Evolutionary conservation across 2,329 filamentous ascomycete genomes (phyloP), one percentile per base, ranked within the genome.

Genomic region (Colletotrichum orchidophilum): DNA sequence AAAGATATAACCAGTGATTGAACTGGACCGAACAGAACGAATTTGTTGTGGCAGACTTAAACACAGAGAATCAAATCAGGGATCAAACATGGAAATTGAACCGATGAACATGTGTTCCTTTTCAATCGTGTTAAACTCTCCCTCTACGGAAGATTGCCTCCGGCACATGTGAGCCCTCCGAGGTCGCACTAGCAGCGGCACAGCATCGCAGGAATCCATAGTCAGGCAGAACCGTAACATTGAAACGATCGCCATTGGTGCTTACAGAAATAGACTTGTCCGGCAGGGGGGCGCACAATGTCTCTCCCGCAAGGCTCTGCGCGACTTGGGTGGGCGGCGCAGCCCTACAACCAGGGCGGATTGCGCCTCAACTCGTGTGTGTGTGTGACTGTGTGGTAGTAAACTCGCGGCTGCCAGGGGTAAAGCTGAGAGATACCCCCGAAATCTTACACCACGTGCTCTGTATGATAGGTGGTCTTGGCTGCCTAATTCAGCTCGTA

Each of bases 191-290:
- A 26, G n/a, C 49, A 52, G 49, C 49, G 60, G 60, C 60, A 35
- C 55, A 58, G 55, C 33, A 53, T 21, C 24, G 8, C 29, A 24
- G 49, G 46, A 54, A 33, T 49, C 60, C 60, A 39, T 46, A 54
- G 35, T 33, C 24, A 63, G 60, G 60, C 60, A 63, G 60, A 63
- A 63, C 60, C 29, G 49, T 63, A 39, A 24, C 26, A 63, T 53
- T 1, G 27, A 62, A 35, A 50, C n/a, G 58, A 60, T 60, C 12
- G 26, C 31, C 58, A 42, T 46, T 46, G 39, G 39, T 46, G 39
- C 39, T 46, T 46, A 46, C 18, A 9, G 49, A n/a, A 52, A 52
- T 24, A 52, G 49, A 52, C 18, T 46, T 18, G 39, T 18, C 21
- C 18, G 39, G 39, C 18, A 46, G 39, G 39, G 39, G 39, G n/a